Conservation (phyloP, 2,329 filamentous ascomycete species). For the Neonectria magnoliae region DNA sequence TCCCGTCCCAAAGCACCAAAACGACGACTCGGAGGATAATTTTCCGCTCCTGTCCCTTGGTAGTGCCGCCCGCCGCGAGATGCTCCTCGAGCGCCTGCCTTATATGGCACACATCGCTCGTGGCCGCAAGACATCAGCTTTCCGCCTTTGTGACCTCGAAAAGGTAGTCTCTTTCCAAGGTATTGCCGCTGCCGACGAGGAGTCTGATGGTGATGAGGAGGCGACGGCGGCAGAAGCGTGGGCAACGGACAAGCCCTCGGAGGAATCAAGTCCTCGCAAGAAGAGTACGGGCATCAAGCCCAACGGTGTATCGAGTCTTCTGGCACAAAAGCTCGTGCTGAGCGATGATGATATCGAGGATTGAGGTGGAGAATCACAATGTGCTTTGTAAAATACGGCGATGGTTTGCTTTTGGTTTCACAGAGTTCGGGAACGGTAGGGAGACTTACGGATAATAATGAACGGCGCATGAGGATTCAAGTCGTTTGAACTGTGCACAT, state of each 20-base stretch:
- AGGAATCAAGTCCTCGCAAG: constrained; percentile 63
- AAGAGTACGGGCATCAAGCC: constrained; percentile 52
- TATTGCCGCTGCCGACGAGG: constrained; percentile 60
- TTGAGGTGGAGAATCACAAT: constrained; percentile 44
- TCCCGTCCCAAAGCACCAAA: constrained; percentile 23
- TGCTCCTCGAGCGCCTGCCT: constrained; percentile 86
- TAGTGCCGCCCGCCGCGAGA: constrained; percentile 73
- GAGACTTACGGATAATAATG: constrained; percentile 25
- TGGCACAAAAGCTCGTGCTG: constrained; percentile 74
- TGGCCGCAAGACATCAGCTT: constrained; percentile 48
- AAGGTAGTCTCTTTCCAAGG: constrained; percentile 75
- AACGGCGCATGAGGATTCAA: constrained; percentile 15
- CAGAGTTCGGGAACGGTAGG: constrained; percentile 4
- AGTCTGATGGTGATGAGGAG: constrained; percentile 57
- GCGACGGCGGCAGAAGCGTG: constrained; percentile 59
- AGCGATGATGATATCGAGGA: constrained; percentile 90
- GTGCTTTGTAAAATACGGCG: constrained; percentile 12
- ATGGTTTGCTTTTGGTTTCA: constrained; percentile 4
- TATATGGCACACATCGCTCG: constrained; percentile 79
- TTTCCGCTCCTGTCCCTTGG: constrained; percentile 67
- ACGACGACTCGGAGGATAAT: constrained; percentile 36
- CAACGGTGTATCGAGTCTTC: constrained; percentile 52
- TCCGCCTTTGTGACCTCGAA: constrained; percentile 68
- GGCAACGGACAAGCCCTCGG: constrained; percentile 70
- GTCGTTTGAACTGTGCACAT: neutral